A percentile compares a stretch with the other conserved stretches of the same genome.
Conservation (phyloP, 257 asterid species). For the Solanum etuberosum region DNA sequence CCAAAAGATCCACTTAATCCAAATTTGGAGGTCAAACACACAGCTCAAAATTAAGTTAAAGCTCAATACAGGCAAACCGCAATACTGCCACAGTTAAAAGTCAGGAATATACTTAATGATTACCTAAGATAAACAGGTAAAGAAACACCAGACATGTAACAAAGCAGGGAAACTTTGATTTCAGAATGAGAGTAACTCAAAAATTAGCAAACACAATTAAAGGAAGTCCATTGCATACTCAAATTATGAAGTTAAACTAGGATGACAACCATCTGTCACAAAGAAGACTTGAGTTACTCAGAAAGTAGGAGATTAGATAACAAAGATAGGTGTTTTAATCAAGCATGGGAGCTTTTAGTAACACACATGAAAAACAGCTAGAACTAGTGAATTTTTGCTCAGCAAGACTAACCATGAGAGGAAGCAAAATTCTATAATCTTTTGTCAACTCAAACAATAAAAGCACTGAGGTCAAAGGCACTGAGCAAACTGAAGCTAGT, state of each 20-base stretch:
- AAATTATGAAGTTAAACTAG: neutral
- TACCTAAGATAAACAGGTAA: neutral
- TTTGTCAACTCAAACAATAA: conserved; percentile 90
- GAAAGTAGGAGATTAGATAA: neutral
- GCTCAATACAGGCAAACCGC: neutral
- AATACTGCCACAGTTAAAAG: neutral
- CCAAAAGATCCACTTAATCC: neutral
- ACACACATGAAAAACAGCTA: neutral
- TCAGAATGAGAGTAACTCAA: neutral
- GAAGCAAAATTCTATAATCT: conserved; percentile 96
- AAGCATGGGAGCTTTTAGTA: neutral
- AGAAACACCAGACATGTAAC: neutral
- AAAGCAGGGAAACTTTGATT: neutral
- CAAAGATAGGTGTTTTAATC: neutral
- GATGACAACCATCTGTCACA: neutral
- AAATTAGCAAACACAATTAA: neutral
- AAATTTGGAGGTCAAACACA: neutral
- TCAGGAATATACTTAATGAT: neutral
- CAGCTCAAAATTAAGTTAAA: neutral
- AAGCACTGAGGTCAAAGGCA: conserved; percentile 90
- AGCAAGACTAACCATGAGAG: conserved; percentile 64
- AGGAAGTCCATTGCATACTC: neutral
- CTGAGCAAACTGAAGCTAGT: conserved; percentile 90
- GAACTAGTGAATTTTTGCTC: neutral
- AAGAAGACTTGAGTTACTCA: neutral